Conservation (phyloP, 441 rosid genomes). For the Raphanus hybrid region DNA sequence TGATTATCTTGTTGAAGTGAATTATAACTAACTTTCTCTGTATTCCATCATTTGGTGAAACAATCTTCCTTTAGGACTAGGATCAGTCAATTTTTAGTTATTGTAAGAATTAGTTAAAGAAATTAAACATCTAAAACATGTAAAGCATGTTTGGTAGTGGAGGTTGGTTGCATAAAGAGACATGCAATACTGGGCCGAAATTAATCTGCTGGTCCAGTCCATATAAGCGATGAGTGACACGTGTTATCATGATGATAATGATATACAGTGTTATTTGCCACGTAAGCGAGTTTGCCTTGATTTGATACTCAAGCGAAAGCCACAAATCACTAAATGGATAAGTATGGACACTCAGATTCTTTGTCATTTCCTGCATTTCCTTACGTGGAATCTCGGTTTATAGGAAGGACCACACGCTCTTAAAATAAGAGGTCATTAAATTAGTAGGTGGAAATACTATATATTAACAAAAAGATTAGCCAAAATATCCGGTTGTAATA, state of each 20-base stretch:
- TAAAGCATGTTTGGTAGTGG: not conserved
- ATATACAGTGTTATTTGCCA: not conserved
- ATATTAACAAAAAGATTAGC: not conserved
- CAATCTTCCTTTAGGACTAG: not conserved
- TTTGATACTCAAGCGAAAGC: conserved; percentile 22
- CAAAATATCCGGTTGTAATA: not conserved
- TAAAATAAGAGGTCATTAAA: not conserved
- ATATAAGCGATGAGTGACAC: conserved; percentile 2
- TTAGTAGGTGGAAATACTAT: not conserved
- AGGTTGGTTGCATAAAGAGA: not conserved
- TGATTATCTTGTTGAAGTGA: not conserved
- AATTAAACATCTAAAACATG: not conserved
- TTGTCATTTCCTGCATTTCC: conserved; percentile 11
- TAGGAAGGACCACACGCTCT: conserved; percentile 4
- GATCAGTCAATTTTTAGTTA: not conserved
- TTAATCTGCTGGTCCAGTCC: not conserved
- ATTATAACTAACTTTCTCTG: not conserved
- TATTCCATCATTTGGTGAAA: not conserved
- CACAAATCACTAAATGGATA: conserved; percentile 33
- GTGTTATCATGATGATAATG: not conserved
- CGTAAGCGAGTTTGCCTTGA: conserved; percentile 29
- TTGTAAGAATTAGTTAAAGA: not conserved
- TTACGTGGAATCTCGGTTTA: conserved; percentile 33
- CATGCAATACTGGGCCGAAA: too few relatives aligned
- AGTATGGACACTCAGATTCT: conserved; percentile 30